Conservation (phyloP, 164 flowering plant species). For the Vitis vinifera region ASM3070453v1 NC_081820.1:26622501-26623000, state of each 20-base stretch:
- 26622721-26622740: slow-evolving; percentile 55
- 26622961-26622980: slow-evolving; percentile 97
- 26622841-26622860: slow-evolving; percentile 85
- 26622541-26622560: slow-evolving; percentile 81
- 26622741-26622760: slow-evolving; percentile 62
- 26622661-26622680: slow-evolving; percentile 77
- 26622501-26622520: slow-evolving; percentile 95
- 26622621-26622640: slow-evolving; percentile 82
- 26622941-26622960: slow-evolving; percentile 91
- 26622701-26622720: slow-evolving; percentile 72
- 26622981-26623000: slow-evolving; percentile 78
- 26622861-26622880: slow-evolving; percentile 85
- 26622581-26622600: slow-evolving; percentile 88
- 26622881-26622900: slow-evolving; percentile 91
- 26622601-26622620: slow-evolving; percentile 94
- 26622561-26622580: slow-evolving; percentile 75
- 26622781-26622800: slow-evolving; percentile 63
- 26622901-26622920: slow-evolving; percentile 89
- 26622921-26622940: slow-evolving; percentile 66
- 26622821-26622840: slow-evolving; percentile 67
- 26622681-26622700: slow-evolving; percentile 89
- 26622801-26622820: slow-evolving; percentile 40
- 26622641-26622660: slow-evolving; percentile 57
- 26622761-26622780: slow-evolving; percentile 75
- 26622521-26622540: slow-evolving; percentile 91